A percentile compares a stretch with the other conserved stretches of the same genome.
Conservation (phyloP, 2,329 filamentous ascomycete species). For the Phaeosphaeria sp. region DNA sequence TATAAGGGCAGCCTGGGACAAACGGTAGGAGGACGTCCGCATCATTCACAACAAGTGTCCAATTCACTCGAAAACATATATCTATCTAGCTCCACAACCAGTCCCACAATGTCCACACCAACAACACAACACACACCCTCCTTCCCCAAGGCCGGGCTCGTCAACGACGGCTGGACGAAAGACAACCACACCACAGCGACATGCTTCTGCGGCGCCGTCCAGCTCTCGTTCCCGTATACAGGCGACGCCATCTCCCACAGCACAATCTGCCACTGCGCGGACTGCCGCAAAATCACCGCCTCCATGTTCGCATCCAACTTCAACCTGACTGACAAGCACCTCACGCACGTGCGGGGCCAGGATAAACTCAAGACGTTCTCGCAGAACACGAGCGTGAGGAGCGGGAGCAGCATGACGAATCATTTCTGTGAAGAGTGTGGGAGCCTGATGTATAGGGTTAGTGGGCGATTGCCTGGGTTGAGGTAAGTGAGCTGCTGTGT, state of each 20-base stretch:
- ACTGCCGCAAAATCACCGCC: slow-evolving; percentile 68
- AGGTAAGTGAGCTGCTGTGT: background rate
- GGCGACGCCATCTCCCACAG: slow-evolving; percentile 54
- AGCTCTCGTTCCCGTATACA: slow-evolving; percentile 50
- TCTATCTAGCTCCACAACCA: background rate
- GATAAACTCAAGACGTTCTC: slow-evolving; percentile 56
- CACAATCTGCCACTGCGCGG: slow-evolving; percentile 67
- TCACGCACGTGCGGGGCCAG: slow-evolving; percentile 59
- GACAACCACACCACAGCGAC: slow-evolving; percentile 29
- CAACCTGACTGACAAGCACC: slow-evolving; percentile 52
- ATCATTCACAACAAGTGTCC: background rate
- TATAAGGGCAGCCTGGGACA: too few species aligned
- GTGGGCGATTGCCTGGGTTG: background rate
- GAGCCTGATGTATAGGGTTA: slow-evolving; percentile 49
- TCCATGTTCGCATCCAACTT: slow-evolving; percentile 67
- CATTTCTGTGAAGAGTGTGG: slow-evolving; percentile 67
- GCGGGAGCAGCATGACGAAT: slow-evolving; percentile 60
- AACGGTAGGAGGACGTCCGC: too few species aligned
- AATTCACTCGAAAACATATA: too few species aligned
- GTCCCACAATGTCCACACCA: background rate
- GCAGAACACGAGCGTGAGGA: slow-evolving; percentile 38
- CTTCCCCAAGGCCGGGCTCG: background rate
- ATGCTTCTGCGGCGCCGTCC: slow-evolving; percentile 39
- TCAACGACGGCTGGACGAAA: background rate
- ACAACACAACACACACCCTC: background rate